These are phyloP conservation scores for Colletotrichum karsti DNA, from an alignment of 2,329 filamentous ascomycete species.

Conservation along the genomic window DNA sequence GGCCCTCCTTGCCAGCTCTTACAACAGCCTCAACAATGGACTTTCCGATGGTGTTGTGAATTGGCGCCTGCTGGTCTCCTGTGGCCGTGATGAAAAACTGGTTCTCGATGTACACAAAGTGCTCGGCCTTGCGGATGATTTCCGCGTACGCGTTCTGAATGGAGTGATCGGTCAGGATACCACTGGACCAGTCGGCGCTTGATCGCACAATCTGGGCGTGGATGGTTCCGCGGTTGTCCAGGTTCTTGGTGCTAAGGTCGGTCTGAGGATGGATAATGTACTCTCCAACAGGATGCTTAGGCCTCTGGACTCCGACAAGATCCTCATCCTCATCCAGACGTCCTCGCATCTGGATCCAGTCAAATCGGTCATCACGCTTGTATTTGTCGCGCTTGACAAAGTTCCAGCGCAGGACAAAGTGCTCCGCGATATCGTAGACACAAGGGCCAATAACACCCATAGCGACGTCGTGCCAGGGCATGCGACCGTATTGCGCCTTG, in stretches of 20 bases:
- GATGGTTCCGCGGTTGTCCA: constrained; percentile 74
- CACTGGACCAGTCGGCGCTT: constrained; percentile 92
- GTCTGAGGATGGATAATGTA: constrained; percentile 84
- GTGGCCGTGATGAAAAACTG: constrained; percentile 99
- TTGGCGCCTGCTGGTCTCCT: constrained; percentile 83
- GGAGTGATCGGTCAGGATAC: constrained; percentile 83
- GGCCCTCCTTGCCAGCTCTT: constrained; percentile 78
- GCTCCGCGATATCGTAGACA: constrained; percentile 93
- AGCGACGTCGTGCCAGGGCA: constrained; percentile 98
- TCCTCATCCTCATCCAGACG: constrained; percentile 83
- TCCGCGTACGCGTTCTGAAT: constrained; percentile 90
- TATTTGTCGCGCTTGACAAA: constrained; percentile 98
- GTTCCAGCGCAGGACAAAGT: constrained; percentile 96
- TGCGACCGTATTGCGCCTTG: constrained; percentile 90
- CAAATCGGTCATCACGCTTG: constrained; percentile 84
- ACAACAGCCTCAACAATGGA: constrained; percentile 93
- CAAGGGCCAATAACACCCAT: constrained; percentile 92
- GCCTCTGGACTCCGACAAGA: constrained; percentile 86
- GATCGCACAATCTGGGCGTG: constrained; percentile 89
- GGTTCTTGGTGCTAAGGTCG: constrained; percentile 72
- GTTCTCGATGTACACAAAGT: constrained; percentile 98
- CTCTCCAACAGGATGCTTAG: constrained; percentile 87
- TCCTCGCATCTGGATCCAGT: constrained; percentile 85
- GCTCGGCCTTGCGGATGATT: constrained; percentile 85
- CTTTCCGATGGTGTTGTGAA: constrained; percentile 87